Base-by-base conservation (phyloP, 345 rosid species). In the Hirschfeldia incana region DNA sequence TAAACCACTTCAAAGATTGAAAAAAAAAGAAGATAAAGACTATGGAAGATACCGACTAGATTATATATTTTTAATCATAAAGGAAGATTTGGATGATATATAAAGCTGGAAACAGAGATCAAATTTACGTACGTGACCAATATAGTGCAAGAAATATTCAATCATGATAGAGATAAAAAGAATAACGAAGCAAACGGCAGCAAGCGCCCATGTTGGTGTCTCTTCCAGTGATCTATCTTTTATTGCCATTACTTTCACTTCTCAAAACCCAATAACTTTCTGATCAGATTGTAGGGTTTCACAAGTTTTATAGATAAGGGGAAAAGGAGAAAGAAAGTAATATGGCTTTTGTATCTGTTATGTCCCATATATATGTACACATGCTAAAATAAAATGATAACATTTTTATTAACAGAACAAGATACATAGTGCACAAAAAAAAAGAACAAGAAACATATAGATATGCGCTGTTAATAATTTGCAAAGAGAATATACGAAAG, bases 171-270 rank as follows among this genome's bases (percentile, higher is more conserved):
- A 94, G 64, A 92, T 81, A 66, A 80, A 84, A 73, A 94, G 73
- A 80, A 94, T 61, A 58, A 84, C 92, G 67, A 91, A 85, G 79
- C 90, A 91, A 53, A 94, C 98, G 60, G 81, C 86, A 60, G 98
- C 98, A 69, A 94, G 88, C 28, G 98, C 94, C 98, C 98, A 94
- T 7, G 98, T 94, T 32, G 98, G 87, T 1, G 98, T 94, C 42
- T 86, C 66, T 74, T 87, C 90, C 60, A 94, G 33, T 39, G 91
- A 62, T 17, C 90, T 75, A 57, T 85, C 90, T 76, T 82, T 72
- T 46, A 80, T 5, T 9, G 79, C 80, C 83, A 80, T 80, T 70
- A 55, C 1, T 34, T 15, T 49, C 70, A 68, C 66, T 57, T 3
- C 29, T 59, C 60, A 69, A 55, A 69, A 68, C 33, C 57, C 29